These are phyloP conservation scores for Trypanosoma brucei DNA, from an alignment of 208 protist species.

Conservation along the genomic window DNA sequence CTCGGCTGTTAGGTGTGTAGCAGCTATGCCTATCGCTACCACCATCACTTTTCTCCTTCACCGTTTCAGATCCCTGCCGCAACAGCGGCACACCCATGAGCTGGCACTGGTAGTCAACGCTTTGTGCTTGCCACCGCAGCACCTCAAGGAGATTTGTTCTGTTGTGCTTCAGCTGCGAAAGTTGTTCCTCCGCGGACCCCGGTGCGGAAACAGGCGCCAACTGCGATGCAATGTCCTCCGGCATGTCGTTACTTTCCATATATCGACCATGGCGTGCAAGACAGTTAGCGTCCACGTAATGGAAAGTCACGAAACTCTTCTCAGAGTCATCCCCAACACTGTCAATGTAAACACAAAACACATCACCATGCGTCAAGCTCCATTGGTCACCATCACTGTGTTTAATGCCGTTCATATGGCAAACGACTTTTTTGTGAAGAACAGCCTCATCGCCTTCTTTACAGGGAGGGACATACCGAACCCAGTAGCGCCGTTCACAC, in stretches of 20 bases:
- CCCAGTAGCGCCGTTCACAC: slow-evolving; percentile 53
- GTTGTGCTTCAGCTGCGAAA: slow-evolving; percentile 57
- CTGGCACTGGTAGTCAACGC: slow-evolving; percentile 51
- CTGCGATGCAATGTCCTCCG: slow-evolving; percentile 42
- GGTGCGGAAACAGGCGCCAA: slow-evolving; percentile 32
- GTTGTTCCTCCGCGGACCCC: slow-evolving; percentile 32
- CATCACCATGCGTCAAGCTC: slow-evolving; percentile 63
- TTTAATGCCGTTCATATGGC: slow-evolving; percentile 59
- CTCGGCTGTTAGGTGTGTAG: neutral
- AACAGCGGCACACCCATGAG: slow-evolving; percentile 23
- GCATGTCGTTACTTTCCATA: slow-evolving; percentile 23
- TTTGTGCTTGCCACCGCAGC: slow-evolving; percentile 42
- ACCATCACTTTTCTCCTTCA: neutral
- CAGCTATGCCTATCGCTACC: neutral
- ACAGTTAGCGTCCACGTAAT: slow-evolving; percentile 70
- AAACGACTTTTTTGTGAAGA: slow-evolving; percentile 25
- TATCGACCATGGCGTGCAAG: slow-evolving; percentile 28
- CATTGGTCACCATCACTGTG: slow-evolving; percentile 31
- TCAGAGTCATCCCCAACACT: slow-evolving; percentile 16
- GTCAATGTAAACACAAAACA: slow-evolving; percentile 53
- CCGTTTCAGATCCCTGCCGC: slow-evolving; percentile 23
- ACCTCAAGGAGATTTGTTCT: slow-evolving; percentile 60
- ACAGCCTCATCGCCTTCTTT: neutral
- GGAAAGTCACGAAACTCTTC: slow-evolving; percentile 52
- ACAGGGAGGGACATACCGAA: slow-evolving; percentile 37